Evolutionary conservation across 306 rosid species (phyloP), one percentile per base, ranked within the genome.

Genomic region (Boehmeria nivea): DNA sequence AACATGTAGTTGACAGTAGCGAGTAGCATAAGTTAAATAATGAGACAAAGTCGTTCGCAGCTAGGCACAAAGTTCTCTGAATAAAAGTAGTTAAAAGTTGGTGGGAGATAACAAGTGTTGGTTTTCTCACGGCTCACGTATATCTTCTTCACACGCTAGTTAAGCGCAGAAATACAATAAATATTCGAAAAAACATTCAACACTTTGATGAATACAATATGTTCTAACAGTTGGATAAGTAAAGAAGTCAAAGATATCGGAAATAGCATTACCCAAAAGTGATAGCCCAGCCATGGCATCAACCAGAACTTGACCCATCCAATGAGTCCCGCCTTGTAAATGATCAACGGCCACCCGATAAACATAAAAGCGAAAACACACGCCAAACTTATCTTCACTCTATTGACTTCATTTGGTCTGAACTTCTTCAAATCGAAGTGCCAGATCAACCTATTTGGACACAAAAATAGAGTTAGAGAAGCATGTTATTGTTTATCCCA

Each of bases 281-380:
- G 96, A 68, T 87, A 91, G 63, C 96, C 99, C 72, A 87, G 71
- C 96, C 96, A 91, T 25, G 99, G 99, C 96, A 91, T 87, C 80
- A 91, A 55, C 99, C 99, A 91, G 81, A 74, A 91, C 57, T 91
- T 91, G 66, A 91, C 64, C 99, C 99, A 91, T 66, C 99, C 99
- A 70, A 87, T 57, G 48, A 87, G 76, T 66, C 99, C 99, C 0
- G 86, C 57, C 83, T 84, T 91, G 77, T 71, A 87, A 67, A 91
- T 71, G 63, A 87, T 84, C 78, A 87, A 78, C 22, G 99, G 95
- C 95, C 96, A 91, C 57, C 99, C 96, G 55, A 91, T 81, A 62
- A 74, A 83, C 61, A 91, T 83, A 54, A 91, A 87, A 15, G 87
- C 79, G 77, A 80, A 91, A 57, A 91, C 99, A 72, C 96, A 87